A percentile compares a stretch with the other conserved stretches of the same genome.
These are phyloP conservation scores for Colletotrichum sp. DNA, from an alignment of 2,329 filamentous ascomycete species.

Conservation along the genomic window DNA sequence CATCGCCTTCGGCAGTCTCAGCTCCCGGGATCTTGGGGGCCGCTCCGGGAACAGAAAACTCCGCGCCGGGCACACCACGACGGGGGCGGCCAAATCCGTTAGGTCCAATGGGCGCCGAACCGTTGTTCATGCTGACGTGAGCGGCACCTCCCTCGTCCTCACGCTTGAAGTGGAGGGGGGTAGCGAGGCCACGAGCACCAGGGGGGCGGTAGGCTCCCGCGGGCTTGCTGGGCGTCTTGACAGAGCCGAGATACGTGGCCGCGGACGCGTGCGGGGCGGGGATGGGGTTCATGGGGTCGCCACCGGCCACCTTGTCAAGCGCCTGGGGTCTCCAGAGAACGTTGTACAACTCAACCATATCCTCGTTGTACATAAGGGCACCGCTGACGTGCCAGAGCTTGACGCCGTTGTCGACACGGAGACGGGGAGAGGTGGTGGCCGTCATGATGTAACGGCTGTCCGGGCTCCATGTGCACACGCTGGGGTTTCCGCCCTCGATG, in stretches of 20 bases:
- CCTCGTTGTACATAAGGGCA: conserved; percentile 90
- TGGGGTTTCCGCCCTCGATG: conserved; percentile 94
- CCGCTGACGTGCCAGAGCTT: conserved; percentile 94
- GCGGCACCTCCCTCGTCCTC: conserved; percentile 96
- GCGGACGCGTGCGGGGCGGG: conserved; percentile 86
- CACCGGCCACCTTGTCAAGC: conserved; percentile 60
- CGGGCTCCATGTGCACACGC: conserved; percentile 95
- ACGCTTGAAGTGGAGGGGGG: conserved; percentile 93
- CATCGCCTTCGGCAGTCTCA: conserved; percentile 69
- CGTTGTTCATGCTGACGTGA: conserved; percentile 81
- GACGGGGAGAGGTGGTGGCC: conserved; percentile 93
- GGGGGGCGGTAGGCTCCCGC: conserved; percentile 97
- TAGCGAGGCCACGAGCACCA: conserved; percentile 86
- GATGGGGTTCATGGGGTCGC: conserved; percentile 75
- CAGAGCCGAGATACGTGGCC: conserved; percentile 78
- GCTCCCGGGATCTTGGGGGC: conserved; percentile 68
- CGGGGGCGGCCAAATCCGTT: conserved; percentile 83
- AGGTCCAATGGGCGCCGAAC: conserved; percentile 68
- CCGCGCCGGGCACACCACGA: conserved; percentile 86
- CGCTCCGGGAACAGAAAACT: conserved; percentile 72
- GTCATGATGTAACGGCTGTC: conserved; percentile 96
- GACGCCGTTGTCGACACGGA: conserved; percentile 95
- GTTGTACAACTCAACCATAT: conserved; percentile 93
- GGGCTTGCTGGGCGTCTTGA: conserved; percentile 95
- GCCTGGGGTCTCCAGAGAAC: conserved; percentile 85